Base-by-base conservation (phyloP, 2,329 filamentous ascomycete species). In the Pseudocercospora musae region DNA sequence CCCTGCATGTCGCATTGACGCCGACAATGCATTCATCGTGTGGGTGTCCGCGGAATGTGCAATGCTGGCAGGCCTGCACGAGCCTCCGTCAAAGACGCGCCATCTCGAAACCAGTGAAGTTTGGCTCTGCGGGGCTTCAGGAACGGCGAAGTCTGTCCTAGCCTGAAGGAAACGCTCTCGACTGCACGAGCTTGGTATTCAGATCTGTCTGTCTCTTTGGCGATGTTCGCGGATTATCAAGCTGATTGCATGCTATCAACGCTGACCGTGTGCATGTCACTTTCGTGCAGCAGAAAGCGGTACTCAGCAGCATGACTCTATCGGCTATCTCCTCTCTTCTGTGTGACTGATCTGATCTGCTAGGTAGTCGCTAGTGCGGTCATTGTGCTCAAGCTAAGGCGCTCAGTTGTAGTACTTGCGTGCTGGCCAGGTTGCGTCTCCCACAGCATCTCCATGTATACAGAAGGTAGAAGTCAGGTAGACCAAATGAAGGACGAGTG, bases 341-440 rank as follows among this genome's bases (percentile, higher is more conserved):
- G 62, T 57, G 58, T 63, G 63, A 56, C 59, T 65, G 63, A 63
- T 68, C 66, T 67, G 60, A 57, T 62, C 64, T 68, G 62, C 62
- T 64, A 56, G 55, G 57, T 62, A 62, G 67, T 63, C 63, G 67
- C 67, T 65, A 65, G 50, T 56, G 63, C 62, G 61, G 65, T 66
- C 67, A 71, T 69, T 68, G 69, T 66, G 60, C 62, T 68, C 60
- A 69, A 68, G 66, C 68, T 69, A 69, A 63, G 44, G 56, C 59
- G 63, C 60, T 65, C 60, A 58, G 65, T 64, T 62, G 62, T 54
- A 40, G 52, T 62, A 67, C 63, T 68, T 68, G 66, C 53, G 64
- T 62, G 65, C 31, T 33, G 52, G 52, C 64, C 58, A 65, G 64
- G 60, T 63, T 59, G 64, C 49, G 58, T 56, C 27, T 57, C 49